phyloP scores from a whole-genome alignment of 2,329 filamentous ascomycete genomes.

The Penicillium janthinellum region DNA sequence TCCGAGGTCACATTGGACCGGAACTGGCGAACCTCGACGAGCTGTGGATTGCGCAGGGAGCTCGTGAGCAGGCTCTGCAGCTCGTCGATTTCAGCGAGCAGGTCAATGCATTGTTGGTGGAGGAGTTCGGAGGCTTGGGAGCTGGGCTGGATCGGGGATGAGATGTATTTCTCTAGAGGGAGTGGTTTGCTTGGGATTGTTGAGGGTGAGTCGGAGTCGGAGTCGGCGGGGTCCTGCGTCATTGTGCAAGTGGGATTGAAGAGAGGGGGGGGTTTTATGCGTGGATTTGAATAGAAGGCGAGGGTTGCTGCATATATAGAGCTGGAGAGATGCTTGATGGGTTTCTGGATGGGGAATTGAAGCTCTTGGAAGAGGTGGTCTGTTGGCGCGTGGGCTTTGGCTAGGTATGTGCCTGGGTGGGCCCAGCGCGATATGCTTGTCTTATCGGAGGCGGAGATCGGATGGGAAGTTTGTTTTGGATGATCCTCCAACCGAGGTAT shows the following conservation, averaged over 20 bases:
- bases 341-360: not conserved
- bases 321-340: not conserved
- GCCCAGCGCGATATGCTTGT: constrained; percentile 1
- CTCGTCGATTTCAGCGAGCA: constrained; percentile 50
- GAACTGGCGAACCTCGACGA: constrained; percentile 54
- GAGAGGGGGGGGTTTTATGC: not conserved
- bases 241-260: not conserved
- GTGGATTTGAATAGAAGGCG: not conserved
- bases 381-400: not conserved
- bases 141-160: constrained; percentile 11
- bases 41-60: constrained; percentile 48
- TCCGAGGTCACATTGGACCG: constrained; percentile 52
- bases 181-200: not conserved
- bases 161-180: not conserved
- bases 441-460: constrained; percentile 3
- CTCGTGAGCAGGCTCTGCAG: constrained; percentile 46
- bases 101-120: constrained; percentile 40
- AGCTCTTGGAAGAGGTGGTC: not conserved
- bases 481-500: not conserved
- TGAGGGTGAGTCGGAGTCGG: not conserved
- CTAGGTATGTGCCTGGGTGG: not conserved
- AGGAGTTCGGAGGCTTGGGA: constrained; percentile 34
- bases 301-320: not conserved
- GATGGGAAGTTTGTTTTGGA: not conserved
- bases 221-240: not conserved